A percentile compares a stretch with the other conserved stretches of the same genome.
These are phyloP conservation scores for Papilionanthe hybrid DNA, from an alignment of 116 monocot species.

Conservation along the genomic window DNA sequence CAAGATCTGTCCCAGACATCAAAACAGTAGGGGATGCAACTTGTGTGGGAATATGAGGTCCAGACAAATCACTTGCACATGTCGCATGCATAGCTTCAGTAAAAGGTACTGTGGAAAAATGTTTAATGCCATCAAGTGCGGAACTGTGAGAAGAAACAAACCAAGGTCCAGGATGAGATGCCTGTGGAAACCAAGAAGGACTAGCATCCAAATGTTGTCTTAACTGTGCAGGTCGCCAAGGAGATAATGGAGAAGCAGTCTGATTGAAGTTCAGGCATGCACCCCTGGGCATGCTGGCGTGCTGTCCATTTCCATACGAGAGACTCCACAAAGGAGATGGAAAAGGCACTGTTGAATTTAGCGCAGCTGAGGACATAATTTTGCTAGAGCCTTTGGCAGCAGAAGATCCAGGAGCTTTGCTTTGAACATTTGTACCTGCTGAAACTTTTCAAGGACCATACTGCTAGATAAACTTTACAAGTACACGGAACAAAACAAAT, in stretches of 20 bases:
- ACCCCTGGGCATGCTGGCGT: constrained; percentile 35
- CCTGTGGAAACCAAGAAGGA: constrained; percentile 43
- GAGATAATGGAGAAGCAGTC: constrained; percentile 38
- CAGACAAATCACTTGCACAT: constrained; percentile 26
- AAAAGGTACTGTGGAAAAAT: constrained; percentile 35
- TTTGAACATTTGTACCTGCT: neutral
- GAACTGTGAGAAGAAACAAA: constrained; percentile 35
- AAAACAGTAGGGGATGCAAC: constrained; percentile 36
- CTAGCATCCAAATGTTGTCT: constrained; percentile 35
- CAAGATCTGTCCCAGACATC: constrained; percentile 14
- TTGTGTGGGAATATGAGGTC: constrained; percentile 26
- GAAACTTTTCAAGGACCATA: neutral
- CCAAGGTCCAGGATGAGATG: constrained; percentile 41
- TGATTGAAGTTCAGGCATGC: constrained; percentile 46
- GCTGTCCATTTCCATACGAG: constrained; percentile 30
- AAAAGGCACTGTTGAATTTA: constrained; percentile 28
- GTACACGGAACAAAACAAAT: neutral
- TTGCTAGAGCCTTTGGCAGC: neutral
- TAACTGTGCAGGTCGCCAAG: constrained; percentile 56
- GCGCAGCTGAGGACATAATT: neutral
- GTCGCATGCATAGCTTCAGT: constrained; percentile 49
- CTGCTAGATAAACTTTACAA: neutral
- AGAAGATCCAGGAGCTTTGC: neutral
- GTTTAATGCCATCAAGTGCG: constrained; percentile 2
- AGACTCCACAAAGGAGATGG: constrained; percentile 45